Conservation (phyloP, 2,329 filamentous ascomycete genomes). For the Malbranchea zuffiana region DNA sequence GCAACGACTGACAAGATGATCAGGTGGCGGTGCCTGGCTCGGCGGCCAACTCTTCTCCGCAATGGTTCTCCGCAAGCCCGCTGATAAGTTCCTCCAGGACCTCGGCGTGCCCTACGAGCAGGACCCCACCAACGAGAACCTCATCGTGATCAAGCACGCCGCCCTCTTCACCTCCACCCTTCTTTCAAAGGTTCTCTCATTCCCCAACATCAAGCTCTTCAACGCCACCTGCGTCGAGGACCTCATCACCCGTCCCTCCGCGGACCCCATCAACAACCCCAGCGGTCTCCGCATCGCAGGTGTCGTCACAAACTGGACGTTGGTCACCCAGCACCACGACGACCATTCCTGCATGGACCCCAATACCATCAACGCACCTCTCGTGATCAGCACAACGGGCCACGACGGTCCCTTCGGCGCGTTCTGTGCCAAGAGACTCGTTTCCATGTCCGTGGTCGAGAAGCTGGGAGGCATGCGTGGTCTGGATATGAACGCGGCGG, state of each 20-base stretch:
- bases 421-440: conserved; percentile 81
- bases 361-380: conserved; percentile 87
- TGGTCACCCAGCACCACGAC: conserved; percentile 77
- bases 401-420: conserved; percentile 87
- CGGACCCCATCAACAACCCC: conserved; percentile 36
- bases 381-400: conserved; percentile 81
- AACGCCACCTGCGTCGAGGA: conserved; percentile 90
- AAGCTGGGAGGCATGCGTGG: conserved; percentile 86
- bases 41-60: conserved; percentile 89
- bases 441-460: conserved; percentile 74
- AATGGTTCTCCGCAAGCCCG: conserved; percentile 91
- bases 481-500: conserved; percentile 80
- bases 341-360: conserved; percentile 95
- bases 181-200: conserved; percentile 66
- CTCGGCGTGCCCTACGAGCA: conserved; percentile 78
- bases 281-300: conserved; percentile 62
- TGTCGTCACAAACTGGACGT: conserved; percentile 92
- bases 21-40: conserved; percentile 82
- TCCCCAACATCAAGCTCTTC: conserved; percentile 93
- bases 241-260: conserved; percentile 64
- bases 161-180: conserved; percentile 85
- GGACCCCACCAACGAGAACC: conserved; percentile 74
- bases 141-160: conserved; percentile 88
- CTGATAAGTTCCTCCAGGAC: conserved; percentile 71
- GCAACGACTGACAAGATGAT: conserved; percentile 1